Evolutionary conservation across 805 yeast species (phyloP), one percentile per base, ranked within the genome.

Genomic region (Starmerella floris): DNA sequence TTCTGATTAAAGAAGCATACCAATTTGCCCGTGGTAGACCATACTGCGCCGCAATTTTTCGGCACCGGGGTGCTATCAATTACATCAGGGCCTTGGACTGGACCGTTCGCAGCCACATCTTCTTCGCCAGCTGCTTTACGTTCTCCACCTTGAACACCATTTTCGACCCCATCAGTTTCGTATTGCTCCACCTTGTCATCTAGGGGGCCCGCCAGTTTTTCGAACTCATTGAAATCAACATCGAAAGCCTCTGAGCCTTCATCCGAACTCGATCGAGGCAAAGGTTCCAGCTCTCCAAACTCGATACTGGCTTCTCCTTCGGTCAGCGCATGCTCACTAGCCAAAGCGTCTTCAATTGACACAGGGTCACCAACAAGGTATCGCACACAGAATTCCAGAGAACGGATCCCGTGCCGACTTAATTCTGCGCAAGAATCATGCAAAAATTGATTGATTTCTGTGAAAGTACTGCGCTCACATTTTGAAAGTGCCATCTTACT

Each of bases 41-140:
- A 87, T 1, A 74, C 66, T 0, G 94, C 95, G 9, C 95, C 95
- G 64, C 95, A 87, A 9, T 85, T 91, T 56, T 83, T 85, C 0
- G 96, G 95, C 13, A 87, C 70, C 0, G 96, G 96, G 0, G 94
- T 83, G 32, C 83, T 77, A 56, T 83, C 94, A 54, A 76, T 25
- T n/a, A 50, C 53, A 8, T 64, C 72, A 16, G 61, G 62, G 54
- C 23, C 4, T 5, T 6, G 16, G 4, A 15, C 15, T n/a, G n/a
- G n/a, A 2, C 4, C 28, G 28, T 9, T n/a, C 6, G 3, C 39
- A 4, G 8, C 11, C 4, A n/a, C 10, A 2, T 11, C 38, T 15
- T 4, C n/a, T 15, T 19, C 35, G 8, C 31, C 41, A 16, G 5
- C 5, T n/a, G 6, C 17, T 11, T 31, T 19, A 6, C 21, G 17